A percentile compares a stretch with the other conserved stretches of the same genome.
These are phyloP conservation scores for Balansia obtecta DNA, from an alignment of 2,329 filamentous ascomycete species.

Conservation along the genomic window DNA sequence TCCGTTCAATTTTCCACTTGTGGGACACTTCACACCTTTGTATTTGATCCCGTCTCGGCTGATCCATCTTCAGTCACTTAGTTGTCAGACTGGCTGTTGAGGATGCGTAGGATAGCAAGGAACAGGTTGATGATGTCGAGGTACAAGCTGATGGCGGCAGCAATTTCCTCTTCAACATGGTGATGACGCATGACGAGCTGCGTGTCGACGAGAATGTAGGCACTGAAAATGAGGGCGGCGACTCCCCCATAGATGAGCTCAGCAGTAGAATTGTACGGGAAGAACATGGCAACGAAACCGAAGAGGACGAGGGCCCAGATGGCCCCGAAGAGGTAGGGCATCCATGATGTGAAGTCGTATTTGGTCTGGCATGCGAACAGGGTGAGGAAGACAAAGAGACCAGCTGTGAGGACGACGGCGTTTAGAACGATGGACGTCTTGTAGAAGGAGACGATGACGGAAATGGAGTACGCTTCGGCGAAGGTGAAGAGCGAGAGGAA, in stretches of 20 bases:
- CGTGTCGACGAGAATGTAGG: constrained; percentile 91
- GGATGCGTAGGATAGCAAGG: constrained; percentile 84
- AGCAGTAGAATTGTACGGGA: constrained; percentile 67
- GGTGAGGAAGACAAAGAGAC: constrained; percentile 67
- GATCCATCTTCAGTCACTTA: constrained; percentile 29
- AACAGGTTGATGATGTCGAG: constrained; percentile 96
- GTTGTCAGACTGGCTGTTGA: constrained; percentile 94
- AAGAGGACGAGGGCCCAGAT: constrained; percentile 88
- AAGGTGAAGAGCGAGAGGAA: constrained; percentile 87
- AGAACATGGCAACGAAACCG: constrained; percentile 83
- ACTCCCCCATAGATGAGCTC: constrained; percentile 80
- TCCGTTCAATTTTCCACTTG: neutral
- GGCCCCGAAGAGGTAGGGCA: constrained; percentile 83
- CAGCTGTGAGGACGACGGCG: constrained; percentile 77
- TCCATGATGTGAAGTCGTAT: constrained; percentile 97
- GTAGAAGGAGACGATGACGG: constrained; percentile 87
- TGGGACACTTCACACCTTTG: neutral
- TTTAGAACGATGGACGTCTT: constrained; percentile 73
- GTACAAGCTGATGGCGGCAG: constrained; percentile 87
- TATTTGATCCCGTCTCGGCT: neutral
- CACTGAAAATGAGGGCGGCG: constrained; percentile 79
- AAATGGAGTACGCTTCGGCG: constrained; percentile 86
- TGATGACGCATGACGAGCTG: constrained; percentile 92
- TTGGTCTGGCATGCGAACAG: constrained; percentile 93
- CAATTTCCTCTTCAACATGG: constrained; percentile 96